phyloP scores from a whole-genome alignment of 495 filamentous ascomycete species.

The Daldinia decipiens region DNA sequence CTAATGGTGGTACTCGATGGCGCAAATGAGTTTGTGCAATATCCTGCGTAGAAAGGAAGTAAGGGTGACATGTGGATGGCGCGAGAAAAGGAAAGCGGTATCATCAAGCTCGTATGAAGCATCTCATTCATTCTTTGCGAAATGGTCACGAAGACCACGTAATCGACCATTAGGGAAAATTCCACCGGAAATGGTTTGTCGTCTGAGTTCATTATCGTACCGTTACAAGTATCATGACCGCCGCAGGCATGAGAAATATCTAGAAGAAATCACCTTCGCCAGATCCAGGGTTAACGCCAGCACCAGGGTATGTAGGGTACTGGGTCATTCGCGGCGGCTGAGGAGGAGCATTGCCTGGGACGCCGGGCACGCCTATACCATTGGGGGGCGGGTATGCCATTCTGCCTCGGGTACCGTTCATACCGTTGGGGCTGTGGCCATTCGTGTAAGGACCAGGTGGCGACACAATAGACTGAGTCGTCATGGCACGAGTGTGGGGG shows the following conservation, averaged over 20 bases:
- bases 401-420: constrained; percentile 42
- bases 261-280: constrained; percentile 48
- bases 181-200: constrained; percentile 34
- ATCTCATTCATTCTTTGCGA: constrained; percentile 45
- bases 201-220: constrained; percentile 49
- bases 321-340: constrained; percentile 42
- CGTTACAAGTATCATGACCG: constrained; percentile 45
- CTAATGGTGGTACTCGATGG: constrained; percentile 29
- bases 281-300: constrained; percentile 34
- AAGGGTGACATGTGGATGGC: constrained; percentile 13
- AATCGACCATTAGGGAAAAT: constrained; percentile 37
- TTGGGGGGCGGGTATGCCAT: constrained; percentile 44
- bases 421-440: constrained; percentile 28
- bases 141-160: constrained; percentile 27
- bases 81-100: constrained; percentile 37
- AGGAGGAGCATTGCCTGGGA: constrained; percentile 30
- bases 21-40: constrained; percentile 25
- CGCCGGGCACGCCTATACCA: constrained; percentile 33
- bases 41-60: constrained; percentile 34
- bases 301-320: constrained; percentile 40
- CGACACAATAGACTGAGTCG: constrained; percentile 46
- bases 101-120: constrained; percentile 49
- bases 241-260: constrained; percentile 19
- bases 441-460: constrained; percentile 41
- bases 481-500: constrained; percentile 47